Conservation (phyloP, 2,329 filamentous ascomycete genomes). For the Sclerotinia borealis region DNA sequence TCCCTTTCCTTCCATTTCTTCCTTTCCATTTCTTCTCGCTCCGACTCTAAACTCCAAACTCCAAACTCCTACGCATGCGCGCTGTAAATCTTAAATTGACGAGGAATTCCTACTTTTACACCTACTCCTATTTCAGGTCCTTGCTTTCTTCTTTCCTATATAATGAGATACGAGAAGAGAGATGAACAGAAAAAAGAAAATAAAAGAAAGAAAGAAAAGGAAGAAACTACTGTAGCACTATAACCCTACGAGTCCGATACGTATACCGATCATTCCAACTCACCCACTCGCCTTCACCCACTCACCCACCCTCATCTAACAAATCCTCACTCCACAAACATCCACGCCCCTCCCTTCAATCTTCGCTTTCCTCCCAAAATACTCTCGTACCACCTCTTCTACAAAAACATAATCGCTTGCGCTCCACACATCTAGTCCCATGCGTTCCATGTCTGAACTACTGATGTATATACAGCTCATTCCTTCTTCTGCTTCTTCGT, state of each 20-base stretch:
- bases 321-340: constrained; percentile 68
- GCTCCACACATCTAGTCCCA: constrained; percentile 78
- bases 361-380: constrained; percentile 58
- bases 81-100: too few species aligned
- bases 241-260: background rate
- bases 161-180: too few species aligned
- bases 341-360: constrained; percentile 66
- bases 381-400: constrained; percentile 52
- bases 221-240: too few species aligned
- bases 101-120: too few species aligned
- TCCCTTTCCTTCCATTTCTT: background rate
- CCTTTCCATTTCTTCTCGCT: background rate
- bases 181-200: too few species aligned
- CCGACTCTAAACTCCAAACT: background rate
- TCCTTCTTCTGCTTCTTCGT: constrained; percentile 39
- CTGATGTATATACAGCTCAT: constrained; percentile 45
- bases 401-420: constrained; percentile 63
- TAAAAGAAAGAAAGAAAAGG: background rate
- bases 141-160: background rate
- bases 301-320: constrained; percentile 37
- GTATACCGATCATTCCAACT: background rate
- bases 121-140: too few species aligned
- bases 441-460: constrained; percentile 58
- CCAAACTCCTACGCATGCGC: background rate
- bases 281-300: too few species aligned